Evolutionary conservation across 1,139 yeast genomes (phyloP).

Genomic region (Candida neerlandica): DNA sequence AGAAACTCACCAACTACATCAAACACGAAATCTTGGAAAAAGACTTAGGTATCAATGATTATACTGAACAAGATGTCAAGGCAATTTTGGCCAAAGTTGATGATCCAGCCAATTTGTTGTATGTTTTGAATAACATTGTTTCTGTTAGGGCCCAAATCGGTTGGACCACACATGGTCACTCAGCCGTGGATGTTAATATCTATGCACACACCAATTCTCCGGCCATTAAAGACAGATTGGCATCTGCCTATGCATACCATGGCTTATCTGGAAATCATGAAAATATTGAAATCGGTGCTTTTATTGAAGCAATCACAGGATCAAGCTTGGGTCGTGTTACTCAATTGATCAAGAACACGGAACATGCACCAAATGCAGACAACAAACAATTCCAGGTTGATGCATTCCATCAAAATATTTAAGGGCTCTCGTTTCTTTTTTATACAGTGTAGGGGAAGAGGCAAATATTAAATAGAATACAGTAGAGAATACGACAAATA

Average conservation of each 20-base stretch:
- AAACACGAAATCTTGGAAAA: slow-evolving; percentile 50
- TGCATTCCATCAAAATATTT: slow-evolving; percentile 9
- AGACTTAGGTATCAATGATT: slow-evolving; percentile 63
- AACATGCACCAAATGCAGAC: slow-evolving; percentile 36
- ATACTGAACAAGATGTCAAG: slow-evolving; percentile 50
- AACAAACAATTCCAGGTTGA: slow-evolving; percentile 4
- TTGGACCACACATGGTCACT: slow-evolving; percentile 90
- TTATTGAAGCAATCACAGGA: slow-evolving; percentile 60
- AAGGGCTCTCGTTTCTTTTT: background rate
- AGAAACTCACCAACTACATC: slow-evolving; percentile 43
- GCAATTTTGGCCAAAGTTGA: slow-evolving; percentile 25
- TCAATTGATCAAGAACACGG: slow-evolving; percentile 43
- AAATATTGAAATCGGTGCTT: slow-evolving; percentile 78
- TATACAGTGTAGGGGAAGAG: too few relatives aligned
- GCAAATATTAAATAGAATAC: too few relatives aligned
- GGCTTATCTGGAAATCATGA: slow-evolving; percentile 77
- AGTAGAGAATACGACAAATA: too few relatives aligned
- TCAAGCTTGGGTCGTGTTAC: slow-evolving; percentile 57
- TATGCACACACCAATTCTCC: slow-evolving; percentile 69
- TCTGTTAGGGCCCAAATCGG: slow-evolving; percentile 78
- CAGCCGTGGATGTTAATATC: slow-evolving; percentile 86
- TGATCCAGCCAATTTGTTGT: slow-evolving; percentile 25
- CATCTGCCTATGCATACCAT: slow-evolving; percentile 31
- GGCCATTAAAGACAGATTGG: slow-evolving; percentile 37
- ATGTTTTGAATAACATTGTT: slow-evolving; percentile 55